These are phyloP conservation scores for Vigna trinervia DNA, from an alignment of 306 rosid species.

Conservation along the genomic window DNA sequence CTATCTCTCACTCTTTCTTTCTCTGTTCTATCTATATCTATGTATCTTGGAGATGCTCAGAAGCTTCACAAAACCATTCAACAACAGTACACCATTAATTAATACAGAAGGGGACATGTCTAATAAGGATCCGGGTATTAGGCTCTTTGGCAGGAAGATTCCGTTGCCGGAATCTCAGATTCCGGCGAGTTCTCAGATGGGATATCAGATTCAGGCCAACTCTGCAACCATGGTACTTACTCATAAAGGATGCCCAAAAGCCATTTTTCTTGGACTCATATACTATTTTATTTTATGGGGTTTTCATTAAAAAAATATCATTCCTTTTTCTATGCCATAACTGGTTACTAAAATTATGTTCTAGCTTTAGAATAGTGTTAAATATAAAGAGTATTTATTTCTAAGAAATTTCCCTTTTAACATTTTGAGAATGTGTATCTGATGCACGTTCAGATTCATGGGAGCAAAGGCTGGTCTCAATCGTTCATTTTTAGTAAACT, in stretches of 20 bases:
- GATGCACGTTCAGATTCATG: slow-evolving; percentile 21
- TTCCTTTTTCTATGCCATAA: not conserved
- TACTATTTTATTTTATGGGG: not conserved
- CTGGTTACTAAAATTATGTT: not conserved
- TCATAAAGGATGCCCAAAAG: not conserved
- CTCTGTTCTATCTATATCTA: slow-evolving; percentile 38
- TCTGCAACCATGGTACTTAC: slow-evolving; percentile 49
- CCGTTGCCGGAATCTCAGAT: slow-evolving; percentile 56
- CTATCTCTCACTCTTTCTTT: slow-evolving; percentile 30
- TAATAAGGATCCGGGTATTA: slow-evolving; percentile 58
- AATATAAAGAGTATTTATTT: slow-evolving; percentile 6
- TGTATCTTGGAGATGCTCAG: slow-evolving; percentile 25
- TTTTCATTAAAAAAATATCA: not conserved
- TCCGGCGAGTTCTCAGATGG: slow-evolving; percentile 43
- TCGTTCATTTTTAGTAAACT: not conserved
- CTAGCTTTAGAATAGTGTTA: not conserved
- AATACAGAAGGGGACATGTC: slow-evolving; percentile 39
- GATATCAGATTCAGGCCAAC: slow-evolving; percentile 49
- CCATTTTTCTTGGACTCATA: not conserved
- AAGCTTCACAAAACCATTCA: slow-evolving; percentile 27
- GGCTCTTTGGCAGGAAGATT: slow-evolving; percentile 76
- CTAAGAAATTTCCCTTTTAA: not conserved
- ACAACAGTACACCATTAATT: slow-evolving; percentile 6
- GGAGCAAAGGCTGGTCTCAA: not conserved
- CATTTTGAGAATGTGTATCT: slow-evolving; percentile 13